Percentiles rank a stretch among this genome's conserved stretches.
These are phyloP conservation scores for Globisporangium takayamanum DNA, from an alignment of 352 stramenopile species.

Conservation along the genomic window DNA sequence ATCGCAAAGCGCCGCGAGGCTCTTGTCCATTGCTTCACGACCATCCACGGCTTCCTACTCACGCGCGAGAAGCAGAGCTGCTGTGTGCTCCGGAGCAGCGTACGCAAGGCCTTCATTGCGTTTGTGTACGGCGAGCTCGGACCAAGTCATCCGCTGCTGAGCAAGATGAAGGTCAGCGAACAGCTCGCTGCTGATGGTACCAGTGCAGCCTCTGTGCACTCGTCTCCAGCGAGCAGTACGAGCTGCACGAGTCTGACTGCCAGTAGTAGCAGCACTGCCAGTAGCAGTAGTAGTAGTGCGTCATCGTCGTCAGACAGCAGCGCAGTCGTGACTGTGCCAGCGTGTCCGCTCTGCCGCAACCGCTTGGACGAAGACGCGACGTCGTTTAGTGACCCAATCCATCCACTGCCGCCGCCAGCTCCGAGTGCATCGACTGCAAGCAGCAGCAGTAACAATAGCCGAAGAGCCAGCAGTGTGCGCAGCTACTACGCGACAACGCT, in stretches of 20 bases:
- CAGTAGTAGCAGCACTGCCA: not conserved
- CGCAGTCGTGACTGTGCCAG: not conserved
- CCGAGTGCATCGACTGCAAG: not conserved
- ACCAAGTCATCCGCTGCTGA: conserved; percentile 5
- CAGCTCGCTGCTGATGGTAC: not conserved
- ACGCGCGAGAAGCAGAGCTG: conserved; percentile 16
- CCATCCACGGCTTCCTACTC: conserved; percentile 9
- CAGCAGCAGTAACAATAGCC: not conserved
- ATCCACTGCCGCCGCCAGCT: not conserved
- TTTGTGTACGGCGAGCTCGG: conserved; percentile 11
- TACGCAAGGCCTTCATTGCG: conserved; percentile 6
- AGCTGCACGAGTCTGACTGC: not conserved
- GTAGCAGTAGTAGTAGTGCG: not conserved
- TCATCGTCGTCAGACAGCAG: not conserved
- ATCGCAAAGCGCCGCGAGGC: conserved; percentile 11
- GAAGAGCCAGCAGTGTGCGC: not conserved
- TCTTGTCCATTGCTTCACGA: conserved; percentile 10
- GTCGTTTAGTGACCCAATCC: not conserved
- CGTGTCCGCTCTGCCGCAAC: conserved; percentile 7
- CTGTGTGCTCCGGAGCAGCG: conserved; percentile 4
- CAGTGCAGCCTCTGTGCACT: not conserved
- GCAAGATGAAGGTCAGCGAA: conserved; percentile 7
- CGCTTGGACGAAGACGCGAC: conserved; percentile 6
- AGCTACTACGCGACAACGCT: conserved; percentile 9
- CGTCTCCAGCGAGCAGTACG: not conserved